Evolutionary conservation across 805 yeast genomes (phyloP).

Genomic region (Danielia reshetovae): DNA sequence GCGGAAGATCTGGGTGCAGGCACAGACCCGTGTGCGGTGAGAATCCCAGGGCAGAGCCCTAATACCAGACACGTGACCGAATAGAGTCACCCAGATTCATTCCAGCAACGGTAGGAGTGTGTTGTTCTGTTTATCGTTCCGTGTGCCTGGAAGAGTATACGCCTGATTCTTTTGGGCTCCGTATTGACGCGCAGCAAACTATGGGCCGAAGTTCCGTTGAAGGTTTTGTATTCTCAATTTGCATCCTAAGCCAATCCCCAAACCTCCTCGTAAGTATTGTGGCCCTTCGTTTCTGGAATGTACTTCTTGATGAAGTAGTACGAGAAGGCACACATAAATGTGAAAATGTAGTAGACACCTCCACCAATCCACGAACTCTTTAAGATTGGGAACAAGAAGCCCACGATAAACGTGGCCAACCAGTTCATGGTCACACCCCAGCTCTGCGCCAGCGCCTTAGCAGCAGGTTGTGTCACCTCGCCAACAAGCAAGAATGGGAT

Average conservation of each 20-base stretch:
- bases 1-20: conserved; percentile 4
- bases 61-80: conserved; percentile 10
- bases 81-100: not conserved
- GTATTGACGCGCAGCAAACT: too few species aligned
- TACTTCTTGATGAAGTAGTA: conserved; percentile 40
- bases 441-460: conserved; percentile 85
- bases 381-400: conserved; percentile 73
- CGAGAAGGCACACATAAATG: conserved; percentile 50
- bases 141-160: too few species aligned
- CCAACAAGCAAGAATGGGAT: conserved; percentile 87
- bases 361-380: conserved; percentile 64
- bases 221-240: too few species aligned
- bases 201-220: too few species aligned
- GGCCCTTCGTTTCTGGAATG: conserved; percentile 79
- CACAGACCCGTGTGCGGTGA: not conserved
- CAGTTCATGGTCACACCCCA: conserved; percentile 90
- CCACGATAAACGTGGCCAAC: conserved; percentile 82
- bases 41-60: conserved; percentile 14
- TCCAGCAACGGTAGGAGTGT: too few species aligned
- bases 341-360: conserved; percentile 70
- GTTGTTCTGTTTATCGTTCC: too few species aligned
- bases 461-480: conserved; percentile 80
- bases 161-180: too few species aligned
- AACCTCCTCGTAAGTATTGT: conserved; percentile 56
- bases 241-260: too few species aligned